Base-by-base conservation (phyloP, 441 rosid genomes). In the Pelargonium cotyledonis region DNA sequence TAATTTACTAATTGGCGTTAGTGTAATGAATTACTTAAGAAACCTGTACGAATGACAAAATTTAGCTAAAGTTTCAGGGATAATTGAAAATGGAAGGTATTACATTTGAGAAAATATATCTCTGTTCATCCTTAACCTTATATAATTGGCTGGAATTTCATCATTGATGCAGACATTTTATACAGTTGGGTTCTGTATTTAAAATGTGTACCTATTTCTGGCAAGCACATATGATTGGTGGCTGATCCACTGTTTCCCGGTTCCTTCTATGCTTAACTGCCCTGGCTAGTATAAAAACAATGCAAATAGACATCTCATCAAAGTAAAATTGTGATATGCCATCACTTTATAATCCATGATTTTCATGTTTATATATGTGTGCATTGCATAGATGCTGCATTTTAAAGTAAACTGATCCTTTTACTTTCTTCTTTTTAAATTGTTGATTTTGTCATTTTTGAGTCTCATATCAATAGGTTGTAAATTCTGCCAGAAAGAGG, bases 401-500 rank as follows among this genome's bases (percentile, higher is more conserved):
- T 35, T 67, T 68, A 19, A 11, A 3, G 18, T 67, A 41, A 66
- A 26, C n/a, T 51, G 58, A 38, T 47, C 5, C 1, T 14, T 70
- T 29, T 29, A 57, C 58, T 61, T 16, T 65, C 15, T 43, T 69
- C 66, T 41, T 44, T 43, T 62, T 71, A 12, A 21, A 41, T 65
- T 12, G 53, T 46, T 51, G 51, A 62, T 72, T 41, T 44, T 47
- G 10, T 66, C 23, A 16, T 38, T 63, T 72, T 64, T 12, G 55
- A 41, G 35, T 63, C 19, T 70, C 21, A 53, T 79, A 44, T 70
- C 23, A 70, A 68, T 75, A 92, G 98, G 95, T 93, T 64, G 83
- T 91, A 16, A 78, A 81, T 75, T 91, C 92, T 67, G 93, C 94
- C 9, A 86, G 79, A 74, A 84, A 71, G 80, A 85, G 97, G 80